These are phyloP conservation scores for Thozetella sp. DNA, from an alignment of 495 filamentous ascomycete species.

Conservation along the genomic window DNA sequence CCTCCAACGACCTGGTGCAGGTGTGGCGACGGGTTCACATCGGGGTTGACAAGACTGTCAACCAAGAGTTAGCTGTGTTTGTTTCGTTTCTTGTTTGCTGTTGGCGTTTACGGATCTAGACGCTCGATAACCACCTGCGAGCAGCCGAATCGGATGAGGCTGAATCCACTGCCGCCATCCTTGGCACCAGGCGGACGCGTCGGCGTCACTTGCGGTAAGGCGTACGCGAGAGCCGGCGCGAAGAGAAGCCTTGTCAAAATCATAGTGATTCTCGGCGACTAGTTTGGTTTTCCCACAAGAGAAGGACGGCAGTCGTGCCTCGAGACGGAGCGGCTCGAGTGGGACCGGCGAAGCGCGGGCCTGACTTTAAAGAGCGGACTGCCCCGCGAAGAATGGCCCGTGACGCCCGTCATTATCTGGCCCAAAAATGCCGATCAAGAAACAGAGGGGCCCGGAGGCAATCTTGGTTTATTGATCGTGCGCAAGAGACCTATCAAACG, in stretches of 20 bases:
- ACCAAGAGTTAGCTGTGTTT: slow-evolving; percentile 2
- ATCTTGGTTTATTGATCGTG: no score
- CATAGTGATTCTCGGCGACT: background rate
- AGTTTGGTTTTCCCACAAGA: no score
- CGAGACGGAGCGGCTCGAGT: no score
- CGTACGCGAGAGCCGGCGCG: background rate
- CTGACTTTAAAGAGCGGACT: no score
- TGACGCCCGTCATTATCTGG: no score
- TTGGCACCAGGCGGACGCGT: background rate
- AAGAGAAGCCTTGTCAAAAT: background rate
- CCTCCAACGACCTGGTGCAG: slow-evolving; percentile 1
- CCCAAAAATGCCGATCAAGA: no score
- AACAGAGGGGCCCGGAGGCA: no score
- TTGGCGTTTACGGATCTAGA: slow-evolving; percentile 21
- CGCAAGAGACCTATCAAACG: no score
- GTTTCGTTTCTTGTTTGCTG: background rate
- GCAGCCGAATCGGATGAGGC: slow-evolving; percentile 22
- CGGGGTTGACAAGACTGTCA: slow-evolving; percentile 21
- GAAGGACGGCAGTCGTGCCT: no score
- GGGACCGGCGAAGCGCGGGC: no score
- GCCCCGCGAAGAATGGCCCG: no score
- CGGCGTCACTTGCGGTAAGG: background rate
- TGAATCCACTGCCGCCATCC: slow-evolving; percentile 4
- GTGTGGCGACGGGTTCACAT: slow-evolving; percentile 20
- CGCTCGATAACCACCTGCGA: slow-evolving; percentile 24